Conservation (phyloP, 176 grass and related monocot species). For the Guadua angustifolia region DNA sequence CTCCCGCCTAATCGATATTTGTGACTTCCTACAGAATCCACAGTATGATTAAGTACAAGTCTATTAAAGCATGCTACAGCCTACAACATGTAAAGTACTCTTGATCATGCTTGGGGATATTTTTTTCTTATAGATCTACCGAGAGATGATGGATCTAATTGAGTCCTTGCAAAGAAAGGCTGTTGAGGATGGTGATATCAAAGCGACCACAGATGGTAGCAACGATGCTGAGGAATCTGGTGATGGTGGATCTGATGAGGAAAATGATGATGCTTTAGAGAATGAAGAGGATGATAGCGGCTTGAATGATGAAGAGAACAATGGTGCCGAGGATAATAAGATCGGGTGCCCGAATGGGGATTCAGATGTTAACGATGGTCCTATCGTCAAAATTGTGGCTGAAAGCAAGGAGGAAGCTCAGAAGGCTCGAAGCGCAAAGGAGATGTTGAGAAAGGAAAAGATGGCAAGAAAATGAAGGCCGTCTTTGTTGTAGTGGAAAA, state of each 20-base stretch:
- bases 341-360: background rate
- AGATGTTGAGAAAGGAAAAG: slow-evolving; percentile 16
- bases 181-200: slow-evolving; percentile 51
- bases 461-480: slow-evolving; percentile 42
- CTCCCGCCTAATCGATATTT: slow-evolving; percentile 83
- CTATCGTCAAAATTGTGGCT: slow-evolving; percentile 42
- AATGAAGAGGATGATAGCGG: slow-evolving; percentile 42
- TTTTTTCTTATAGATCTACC: slow-evolving; percentile 72
- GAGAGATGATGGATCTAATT: slow-evolving; percentile 82
- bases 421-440: slow-evolving; percentile 33
- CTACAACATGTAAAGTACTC: background rate
- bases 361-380: slow-evolving; percentile 33
- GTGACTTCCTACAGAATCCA: slow-evolving; percentile 81
- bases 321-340: slow-evolving; percentile 19
- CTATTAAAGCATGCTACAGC: background rate
- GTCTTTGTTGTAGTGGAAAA: slow-evolving; percentile 17
- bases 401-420: slow-evolving; percentile 43
- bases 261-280: slow-evolving; percentile 31
- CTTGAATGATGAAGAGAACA: slow-evolving; percentile 42
- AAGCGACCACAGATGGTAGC: slow-evolving; percentile 35
- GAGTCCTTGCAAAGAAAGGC: slow-evolving; percentile 53
- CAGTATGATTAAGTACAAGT: slow-evolving; percentile 46
- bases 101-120: slow-evolving; percentile 19
- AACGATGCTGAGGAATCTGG: no score
- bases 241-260: slow-evolving; percentile 37